These are phyloP conservation scores for Combretum micranthum DNA, from an alignment of 345 rosid genomes.

Conservation along the genomic window DNA sequence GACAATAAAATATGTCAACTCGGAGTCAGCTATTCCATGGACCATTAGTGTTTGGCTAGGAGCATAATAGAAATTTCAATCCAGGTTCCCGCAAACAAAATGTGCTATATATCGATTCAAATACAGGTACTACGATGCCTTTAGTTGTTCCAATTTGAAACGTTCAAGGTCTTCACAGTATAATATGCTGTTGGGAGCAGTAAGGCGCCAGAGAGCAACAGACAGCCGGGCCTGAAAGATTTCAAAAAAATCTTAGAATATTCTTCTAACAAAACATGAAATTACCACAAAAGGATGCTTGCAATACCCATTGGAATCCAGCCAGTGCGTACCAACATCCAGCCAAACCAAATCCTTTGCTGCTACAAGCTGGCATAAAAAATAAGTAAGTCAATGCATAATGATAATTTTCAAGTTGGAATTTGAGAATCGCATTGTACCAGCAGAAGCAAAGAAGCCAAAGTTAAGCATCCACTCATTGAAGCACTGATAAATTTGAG, in stretches of 20 bases:
- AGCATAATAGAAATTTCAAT: too few relatives aligned
- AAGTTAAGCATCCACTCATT: constrained; percentile 57
- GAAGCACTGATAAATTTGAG: constrained; percentile 56
- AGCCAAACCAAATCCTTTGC: constrained; percentile 36
- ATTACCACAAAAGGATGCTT: neutral
- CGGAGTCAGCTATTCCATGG: too few relatives aligned
- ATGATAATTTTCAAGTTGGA: neutral
- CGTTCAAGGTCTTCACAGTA: constrained; percentile 24
- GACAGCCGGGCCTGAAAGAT: constrained; percentile 34
- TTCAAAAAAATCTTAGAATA: neutral
- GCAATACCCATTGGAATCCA: constrained; percentile 51
- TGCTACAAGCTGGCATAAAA: constrained; percentile 26
- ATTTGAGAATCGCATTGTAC: constrained; percentile 18
- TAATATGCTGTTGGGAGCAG: constrained; percentile 40
- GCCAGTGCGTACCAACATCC: constrained; percentile 48
- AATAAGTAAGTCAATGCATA: neutral
- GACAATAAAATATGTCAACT: too few relatives aligned
- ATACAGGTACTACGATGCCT: constrained; percentile 4
- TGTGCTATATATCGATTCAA: too few relatives aligned
- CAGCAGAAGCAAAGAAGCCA: constrained; percentile 47
- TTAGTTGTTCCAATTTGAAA: constrained; percentile 20
- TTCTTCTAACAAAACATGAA: too few relatives aligned
- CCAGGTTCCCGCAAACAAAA: too few relatives aligned
- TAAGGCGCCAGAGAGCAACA: constrained; percentile 37
- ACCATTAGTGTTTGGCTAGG: too few relatives aligned